phyloP scores from a whole-genome alignment of 2,329 filamentous ascomycete species.

The Leptographium flavum region DNA sequence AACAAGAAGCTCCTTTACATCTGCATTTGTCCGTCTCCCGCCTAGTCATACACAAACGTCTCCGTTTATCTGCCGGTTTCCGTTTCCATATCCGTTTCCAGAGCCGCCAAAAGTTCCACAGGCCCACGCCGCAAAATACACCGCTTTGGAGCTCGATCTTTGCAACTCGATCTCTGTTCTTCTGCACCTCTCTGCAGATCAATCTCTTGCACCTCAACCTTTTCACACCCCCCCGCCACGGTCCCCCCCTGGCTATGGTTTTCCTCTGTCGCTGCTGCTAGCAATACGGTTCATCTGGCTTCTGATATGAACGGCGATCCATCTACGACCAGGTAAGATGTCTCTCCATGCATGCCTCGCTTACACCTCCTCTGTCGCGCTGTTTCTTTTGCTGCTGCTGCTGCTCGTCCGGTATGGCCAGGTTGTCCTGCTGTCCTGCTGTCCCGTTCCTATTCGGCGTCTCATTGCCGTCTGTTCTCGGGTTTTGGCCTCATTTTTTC shows the following conservation, averaged over 20 bases:
- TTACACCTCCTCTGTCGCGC: too few species aligned
- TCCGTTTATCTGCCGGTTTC: background rate
- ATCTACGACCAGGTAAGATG: conserved; percentile 33
- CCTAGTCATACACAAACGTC: too few species aligned
- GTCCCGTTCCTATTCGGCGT: background rate
- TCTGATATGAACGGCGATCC: conserved; percentile 52
- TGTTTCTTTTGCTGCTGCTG: too few species aligned
- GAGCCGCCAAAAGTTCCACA: background rate
- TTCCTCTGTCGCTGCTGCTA: conserved; percentile 2
- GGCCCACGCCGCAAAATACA: conserved; percentile 2
- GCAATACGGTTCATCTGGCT: background rate
- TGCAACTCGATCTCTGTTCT: background rate
- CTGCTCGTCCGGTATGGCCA: conserved; percentile 1
- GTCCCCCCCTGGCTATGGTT: conserved; percentile 5
- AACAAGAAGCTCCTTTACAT: background rate
- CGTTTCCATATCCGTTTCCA: background rate
- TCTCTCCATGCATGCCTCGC: background rate
- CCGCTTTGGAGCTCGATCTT: conserved; percentile 1
- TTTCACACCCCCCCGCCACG: too few species aligned
- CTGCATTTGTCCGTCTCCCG: background rate
- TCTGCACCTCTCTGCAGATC: background rate
- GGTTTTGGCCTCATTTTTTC: background rate
- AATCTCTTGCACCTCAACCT: background rate
- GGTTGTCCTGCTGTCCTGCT: background rate
- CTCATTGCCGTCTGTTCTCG: background rate